Conservation (phyloP, 139 green algal genomes). For the Coelastrella sp. region DNA sequence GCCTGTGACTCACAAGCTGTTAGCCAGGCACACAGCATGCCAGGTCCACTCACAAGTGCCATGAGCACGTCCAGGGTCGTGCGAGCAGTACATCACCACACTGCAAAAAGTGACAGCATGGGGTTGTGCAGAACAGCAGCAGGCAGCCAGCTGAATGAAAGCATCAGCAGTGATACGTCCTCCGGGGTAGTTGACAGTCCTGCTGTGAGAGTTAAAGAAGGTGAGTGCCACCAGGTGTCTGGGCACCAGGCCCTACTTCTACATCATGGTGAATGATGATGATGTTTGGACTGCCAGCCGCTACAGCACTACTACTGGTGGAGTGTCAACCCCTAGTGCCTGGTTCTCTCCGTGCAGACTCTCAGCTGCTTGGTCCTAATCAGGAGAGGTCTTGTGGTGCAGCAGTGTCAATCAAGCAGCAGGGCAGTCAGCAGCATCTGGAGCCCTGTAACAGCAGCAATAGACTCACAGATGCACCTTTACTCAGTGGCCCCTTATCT, state of each 20-base stretch:
- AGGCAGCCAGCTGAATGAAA: conserved; percentile 7
- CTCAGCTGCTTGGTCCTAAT: neutral
- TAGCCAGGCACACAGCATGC: neutral
- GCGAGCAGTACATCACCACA: conserved; percentile 15
- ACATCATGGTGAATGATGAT: neutral
- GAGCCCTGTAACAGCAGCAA: neutral
- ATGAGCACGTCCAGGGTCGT: conserved; percentile 4
- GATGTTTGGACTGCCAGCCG: too few species aligned
- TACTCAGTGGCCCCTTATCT: neutral
- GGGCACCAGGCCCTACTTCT: neutral
- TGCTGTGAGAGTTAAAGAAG: neutral
- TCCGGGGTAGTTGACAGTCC: conserved; percentile 18
- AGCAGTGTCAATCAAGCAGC: neutral
- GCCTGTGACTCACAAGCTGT: neutral
- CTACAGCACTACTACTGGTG: too few species aligned
- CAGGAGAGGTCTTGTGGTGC: neutral
- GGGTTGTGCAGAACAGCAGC: neutral
- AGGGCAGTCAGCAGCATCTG: neutral
- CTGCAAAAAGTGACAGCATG: neutral
- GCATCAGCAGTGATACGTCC: conserved; percentile 23
- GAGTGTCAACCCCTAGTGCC: neutral
- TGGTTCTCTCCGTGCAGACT: neutral
- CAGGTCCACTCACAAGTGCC: conserved; percentile 27
- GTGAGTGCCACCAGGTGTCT: neutral
- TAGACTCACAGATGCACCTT: neutral